These are phyloP conservation scores for Venturia aucupariae DNA, from an alignment of 2,329 filamentous ascomycete genomes.

Conservation along the genomic window DNA sequence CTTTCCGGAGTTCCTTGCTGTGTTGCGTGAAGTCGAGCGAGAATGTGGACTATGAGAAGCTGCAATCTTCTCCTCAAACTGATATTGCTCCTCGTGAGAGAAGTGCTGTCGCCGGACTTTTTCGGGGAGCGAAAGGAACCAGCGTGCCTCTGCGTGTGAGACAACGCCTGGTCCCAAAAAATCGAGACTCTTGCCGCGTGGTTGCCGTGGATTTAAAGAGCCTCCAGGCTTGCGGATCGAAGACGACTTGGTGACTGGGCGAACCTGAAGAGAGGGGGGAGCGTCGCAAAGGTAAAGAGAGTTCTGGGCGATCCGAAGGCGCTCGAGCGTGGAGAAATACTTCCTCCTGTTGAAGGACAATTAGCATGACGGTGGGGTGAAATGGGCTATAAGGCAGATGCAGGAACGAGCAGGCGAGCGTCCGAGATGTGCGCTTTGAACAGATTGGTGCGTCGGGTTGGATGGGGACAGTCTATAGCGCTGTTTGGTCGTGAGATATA, in stretches of 20 bases:
- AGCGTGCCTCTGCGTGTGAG: conserved; percentile 51
- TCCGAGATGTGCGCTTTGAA: not conserved
- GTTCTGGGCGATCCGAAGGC: conserved; percentile 54
- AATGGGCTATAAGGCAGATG: not conserved
- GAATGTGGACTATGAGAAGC: not conserved
- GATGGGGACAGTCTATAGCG: not conserved
- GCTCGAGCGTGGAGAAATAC: conserved; percentile 67
- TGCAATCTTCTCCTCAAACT: not conserved
- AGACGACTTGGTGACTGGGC: conserved; percentile 7
- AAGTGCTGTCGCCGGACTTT: conserved; percentile 65
- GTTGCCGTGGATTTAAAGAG: conserved; percentile 1
- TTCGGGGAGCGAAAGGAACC: conserved; percentile 61
- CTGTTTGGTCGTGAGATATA: not conserved
- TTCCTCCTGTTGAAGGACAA: conserved; percentile 35
- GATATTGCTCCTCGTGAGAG: conserved; percentile 57
- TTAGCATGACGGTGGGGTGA: conserved; percentile 9
- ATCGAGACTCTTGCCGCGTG: conserved; percentile 11
- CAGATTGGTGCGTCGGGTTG: not conserved
- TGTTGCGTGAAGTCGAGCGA: conserved; percentile 1
- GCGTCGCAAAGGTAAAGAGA: conserved; percentile 22
- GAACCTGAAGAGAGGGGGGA: conserved; percentile 19
- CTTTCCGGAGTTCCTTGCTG: not conserved
- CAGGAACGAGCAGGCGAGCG: not conserved
- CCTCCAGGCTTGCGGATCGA: not conserved
- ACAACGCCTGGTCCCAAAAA: conserved; percentile 26